Percentiles rank a stretch among this genome's conserved stretches.
These are phyloP conservation scores for Petunia secreta DNA, from an alignment of 257 asterid species.

Conservation along the genomic window DNA sequence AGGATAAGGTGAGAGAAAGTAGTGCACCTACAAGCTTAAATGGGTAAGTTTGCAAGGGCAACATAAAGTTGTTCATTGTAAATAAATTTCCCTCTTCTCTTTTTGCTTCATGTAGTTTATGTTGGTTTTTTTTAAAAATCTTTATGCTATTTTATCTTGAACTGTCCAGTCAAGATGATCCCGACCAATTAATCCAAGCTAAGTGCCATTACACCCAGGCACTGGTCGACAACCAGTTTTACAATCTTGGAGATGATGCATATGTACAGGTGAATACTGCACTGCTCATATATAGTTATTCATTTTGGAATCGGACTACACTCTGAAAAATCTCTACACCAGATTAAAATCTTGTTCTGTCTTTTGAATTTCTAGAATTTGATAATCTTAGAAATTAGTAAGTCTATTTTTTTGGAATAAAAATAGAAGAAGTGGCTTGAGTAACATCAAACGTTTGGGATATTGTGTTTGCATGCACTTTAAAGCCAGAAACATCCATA, in stretches of 20 bases:
- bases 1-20: background rate
- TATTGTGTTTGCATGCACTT: background rate
- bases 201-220: slow-evolving; percentile 52
- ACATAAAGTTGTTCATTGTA: background rate
- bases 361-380: background rate
- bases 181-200: slow-evolving; percentile 47
- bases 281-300: background rate
- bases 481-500: background rate
- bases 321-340: background rate
- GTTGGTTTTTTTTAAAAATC: background rate
- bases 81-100: too few species aligned
- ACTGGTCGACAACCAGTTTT: slow-evolving; percentile 55
- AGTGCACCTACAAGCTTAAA: background rate
- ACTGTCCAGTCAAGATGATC: slow-evolving; percentile 26
- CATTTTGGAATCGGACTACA: background rate
- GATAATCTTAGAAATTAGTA: background rate
- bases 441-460: background rate
- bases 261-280: slow-evolving; percentile 50
- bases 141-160: background rate
- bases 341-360: background rate
- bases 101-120: background rate
- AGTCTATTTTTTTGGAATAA: background rate
- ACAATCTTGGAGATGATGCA: slow-evolving; percentile 63
- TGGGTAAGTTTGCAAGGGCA: background rate
- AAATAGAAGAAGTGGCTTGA: background rate